Base-by-base conservation (phyloP, 2,329 filamentous ascomycete genomes). In the Rhynchosporium graminicola region DNA sequence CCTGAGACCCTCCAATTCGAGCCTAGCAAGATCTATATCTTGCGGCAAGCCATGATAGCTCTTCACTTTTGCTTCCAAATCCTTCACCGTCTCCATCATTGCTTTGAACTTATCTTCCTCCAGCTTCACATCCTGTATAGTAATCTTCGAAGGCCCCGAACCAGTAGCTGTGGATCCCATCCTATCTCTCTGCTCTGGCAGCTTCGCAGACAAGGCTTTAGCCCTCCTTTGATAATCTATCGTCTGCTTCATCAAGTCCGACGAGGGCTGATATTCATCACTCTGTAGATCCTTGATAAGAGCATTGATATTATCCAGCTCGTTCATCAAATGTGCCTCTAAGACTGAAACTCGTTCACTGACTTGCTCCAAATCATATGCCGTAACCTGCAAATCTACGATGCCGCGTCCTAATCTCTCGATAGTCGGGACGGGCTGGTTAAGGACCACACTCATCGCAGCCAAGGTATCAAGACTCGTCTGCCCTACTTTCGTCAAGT, bases 21-120 rank as follows among this genome's bases (percentile, higher is more conserved):
- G 77, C 68, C 87, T 83, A 42, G 92, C 92, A 52, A 84, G 81
- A 54, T 87, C 82, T 8, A 83, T 76, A 71, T 96, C 87, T 5
- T 86, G 87, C 1, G 92, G 90, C 63, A 97, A 75, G 6, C 88
- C 87, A 59, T 87, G 83, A 68, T 92, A 96, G 28, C 80, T 81
- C 43, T 80, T 80, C 20, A 94, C 79, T 65, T 88, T 83, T 1
- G 75, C 74, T 63, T 91, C 87, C 48, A 93, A 76, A 8, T 79
- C 79, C 65, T 82, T 82, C 61, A 89, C 87, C 33, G 76, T 76
- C 4, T 81, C 77, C 42, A 87, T 78, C 46, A 94, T 75, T 1
- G 76, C 77, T 28, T 84, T 73, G 33, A 90, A 84, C 3, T 80
- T 79, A 26, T 82, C 77, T 72, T 91, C 87, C 66, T 87, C 81